Percentiles rank a stretch among this genome's conserved stretches.
phyloP scores from a whole-genome alignment of 805 yeast genomes.

The Saccharomycopsis sp. region DNA sequence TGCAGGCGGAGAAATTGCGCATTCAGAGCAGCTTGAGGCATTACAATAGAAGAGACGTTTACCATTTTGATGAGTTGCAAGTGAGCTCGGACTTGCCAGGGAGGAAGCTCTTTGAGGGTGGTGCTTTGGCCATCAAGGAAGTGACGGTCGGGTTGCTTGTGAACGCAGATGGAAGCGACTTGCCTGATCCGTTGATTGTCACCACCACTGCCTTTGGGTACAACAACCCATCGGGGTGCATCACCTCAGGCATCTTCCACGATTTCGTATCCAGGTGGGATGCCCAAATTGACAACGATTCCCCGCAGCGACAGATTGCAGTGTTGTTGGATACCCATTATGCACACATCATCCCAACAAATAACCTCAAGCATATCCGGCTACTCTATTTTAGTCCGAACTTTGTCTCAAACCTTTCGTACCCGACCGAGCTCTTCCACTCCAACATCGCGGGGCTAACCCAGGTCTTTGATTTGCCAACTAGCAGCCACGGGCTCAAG shows the following conservation, averaged over 20 bases:
- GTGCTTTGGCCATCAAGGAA: slow-evolving; percentile 10
- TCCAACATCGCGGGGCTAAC: slow-evolving; percentile 18
- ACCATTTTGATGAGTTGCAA: slow-evolving; percentile 31
- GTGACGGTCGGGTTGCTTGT: slow-evolving; percentile 25
- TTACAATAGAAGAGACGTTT: slow-evolving; percentile 26
- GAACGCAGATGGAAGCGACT: slow-evolving; percentile 26
- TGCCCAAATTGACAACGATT: slow-evolving; percentile 6
- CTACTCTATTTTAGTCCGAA: slow-evolving; percentile 26
- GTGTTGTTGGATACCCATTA: slow-evolving; percentile 29
- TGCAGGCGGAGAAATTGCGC: slow-evolving; percentile 25
- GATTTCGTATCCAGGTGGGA: slow-evolving; percentile 21
- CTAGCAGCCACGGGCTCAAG: slow-evolving; percentile 1
- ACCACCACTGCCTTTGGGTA: slow-evolving; percentile 6
- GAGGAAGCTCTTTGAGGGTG: slow-evolving; percentile 7
- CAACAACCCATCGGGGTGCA: slow-evolving; percentile 18
- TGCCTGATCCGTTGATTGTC: slow-evolving; percentile 27
- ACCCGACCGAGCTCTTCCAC: slow-evolving; percentile 16
- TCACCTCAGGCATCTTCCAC: slow-evolving; percentile 24
- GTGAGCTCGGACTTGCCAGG: slow-evolving; percentile 22
- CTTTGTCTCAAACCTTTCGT: slow-evolving; percentile 15
- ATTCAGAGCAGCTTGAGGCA: slow-evolving; percentile 20
- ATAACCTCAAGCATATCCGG: slow-evolving; percentile 25
- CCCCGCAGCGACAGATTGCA: slow-evolving; percentile 23
- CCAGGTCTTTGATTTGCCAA: slow-evolving; percentile 1
- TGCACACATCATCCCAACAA: slow-evolving; percentile 30